Evolutionary conservation across 306 rosid species (phyloP).

Genomic region (Rubus parviflorus): DNA sequence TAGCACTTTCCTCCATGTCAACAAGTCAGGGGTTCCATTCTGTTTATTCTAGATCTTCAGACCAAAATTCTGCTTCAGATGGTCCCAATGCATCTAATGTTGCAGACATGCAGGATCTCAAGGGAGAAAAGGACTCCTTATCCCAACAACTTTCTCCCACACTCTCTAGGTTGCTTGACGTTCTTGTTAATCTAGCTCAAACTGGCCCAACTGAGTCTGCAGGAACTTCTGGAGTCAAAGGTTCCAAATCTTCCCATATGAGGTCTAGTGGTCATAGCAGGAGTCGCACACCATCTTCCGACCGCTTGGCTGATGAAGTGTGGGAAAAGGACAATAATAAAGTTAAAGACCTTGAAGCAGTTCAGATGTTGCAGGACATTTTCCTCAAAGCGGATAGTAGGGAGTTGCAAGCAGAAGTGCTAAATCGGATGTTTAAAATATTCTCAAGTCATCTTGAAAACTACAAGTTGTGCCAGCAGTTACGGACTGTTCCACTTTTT

Average conservation of each 20-base stretch:
- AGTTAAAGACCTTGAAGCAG: constrained; percentile 99
- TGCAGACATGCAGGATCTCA: constrained; percentile 34
- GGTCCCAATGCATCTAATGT: constrained; percentile 39
- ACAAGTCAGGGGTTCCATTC: constrained; percentile 64
- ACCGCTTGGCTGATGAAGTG: constrained; percentile 68
- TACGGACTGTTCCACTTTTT: constrained; percentile 93
- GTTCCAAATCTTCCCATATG: constrained; percentile 64
- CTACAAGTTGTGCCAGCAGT: constrained; percentile 89
- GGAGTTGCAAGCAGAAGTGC: constrained; percentile 94
- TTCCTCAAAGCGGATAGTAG: constrained; percentile 79
- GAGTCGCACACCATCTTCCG: constrained; percentile 70
- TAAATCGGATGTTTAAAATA: constrained; percentile 91
- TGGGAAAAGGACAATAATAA: constrained; percentile 89
- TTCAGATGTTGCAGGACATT: constrained; percentile 98
- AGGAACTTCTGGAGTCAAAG: constrained; percentile 53
- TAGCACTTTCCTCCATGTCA: constrained; percentile 66
- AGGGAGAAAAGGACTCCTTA: constrained; percentile 51
- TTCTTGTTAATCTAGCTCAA: constrained; percentile 92
- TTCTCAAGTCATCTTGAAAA: constrained; percentile 96
- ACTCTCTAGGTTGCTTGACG: constrained; percentile 90
- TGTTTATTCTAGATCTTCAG: constrained; percentile 41
- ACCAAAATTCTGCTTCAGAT: constrained; percentile 44
- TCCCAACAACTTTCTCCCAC: constrained; percentile 64
- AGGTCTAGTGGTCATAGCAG: constrained; percentile 65
- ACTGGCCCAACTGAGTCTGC: constrained; percentile 75